Conservation (phyloP, 108 stramenopile species). For the Pelagomonas calceolata region DNA sequence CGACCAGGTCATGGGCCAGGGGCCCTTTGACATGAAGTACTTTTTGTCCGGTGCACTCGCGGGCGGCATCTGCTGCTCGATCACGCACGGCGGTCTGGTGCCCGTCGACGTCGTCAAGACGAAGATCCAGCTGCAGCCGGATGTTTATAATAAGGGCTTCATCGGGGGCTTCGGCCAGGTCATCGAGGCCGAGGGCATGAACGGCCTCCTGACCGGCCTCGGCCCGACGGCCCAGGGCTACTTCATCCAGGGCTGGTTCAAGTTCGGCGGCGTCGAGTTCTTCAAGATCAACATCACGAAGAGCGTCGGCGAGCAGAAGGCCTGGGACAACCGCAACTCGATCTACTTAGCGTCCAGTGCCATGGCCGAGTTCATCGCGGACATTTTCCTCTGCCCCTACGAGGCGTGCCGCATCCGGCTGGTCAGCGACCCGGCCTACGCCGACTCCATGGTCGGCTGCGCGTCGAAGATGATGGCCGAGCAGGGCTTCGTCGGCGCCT, state of each 20-base stretch:
- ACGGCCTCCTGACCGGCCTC: slow-evolving; percentile 88
- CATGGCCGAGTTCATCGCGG: slow-evolving; percentile 86
- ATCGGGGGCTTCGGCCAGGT: slow-evolving; percentile 74
- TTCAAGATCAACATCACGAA: slow-evolving; percentile 85
- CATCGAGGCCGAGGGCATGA: slow-evolving; percentile 82
- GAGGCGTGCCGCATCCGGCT: slow-evolving; percentile 95
- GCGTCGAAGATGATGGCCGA: slow-evolving; percentile 70
- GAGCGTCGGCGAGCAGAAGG: slow-evolving; percentile 72
- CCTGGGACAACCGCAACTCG: slow-evolving; percentile 79
- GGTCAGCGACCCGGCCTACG: slow-evolving; percentile 85
- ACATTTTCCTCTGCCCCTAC: slow-evolving; percentile 93
- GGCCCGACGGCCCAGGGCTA: slow-evolving; percentile 90
- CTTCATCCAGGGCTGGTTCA: slow-evolving; percentile 97
- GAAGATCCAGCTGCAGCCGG: slow-evolving; percentile 78
- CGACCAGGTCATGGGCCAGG: too few relatives aligned
- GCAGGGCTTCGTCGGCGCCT: slow-evolving; percentile 62
- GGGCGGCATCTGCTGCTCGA: slow-evolving; percentile 91
- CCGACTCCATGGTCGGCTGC: slow-evolving; percentile 69
- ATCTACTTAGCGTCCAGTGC: slow-evolving; percentile 89
- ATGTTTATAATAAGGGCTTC: slow-evolving; percentile 75
- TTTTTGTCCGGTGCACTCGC: slow-evolving; percentile 48
- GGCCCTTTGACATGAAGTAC: slow-evolving; percentile 16
- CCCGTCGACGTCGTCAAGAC: slow-evolving; percentile 97
- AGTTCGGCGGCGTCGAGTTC: slow-evolving; percentile 96
- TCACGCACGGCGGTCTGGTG: slow-evolving; percentile 87